A percentile compares a stretch with the other conserved stretches of the same genome.
These are phyloP conservation scores for Lippia alba DNA, from an alignment of 305 asterid genomes.

Conservation along the genomic window DNA sequence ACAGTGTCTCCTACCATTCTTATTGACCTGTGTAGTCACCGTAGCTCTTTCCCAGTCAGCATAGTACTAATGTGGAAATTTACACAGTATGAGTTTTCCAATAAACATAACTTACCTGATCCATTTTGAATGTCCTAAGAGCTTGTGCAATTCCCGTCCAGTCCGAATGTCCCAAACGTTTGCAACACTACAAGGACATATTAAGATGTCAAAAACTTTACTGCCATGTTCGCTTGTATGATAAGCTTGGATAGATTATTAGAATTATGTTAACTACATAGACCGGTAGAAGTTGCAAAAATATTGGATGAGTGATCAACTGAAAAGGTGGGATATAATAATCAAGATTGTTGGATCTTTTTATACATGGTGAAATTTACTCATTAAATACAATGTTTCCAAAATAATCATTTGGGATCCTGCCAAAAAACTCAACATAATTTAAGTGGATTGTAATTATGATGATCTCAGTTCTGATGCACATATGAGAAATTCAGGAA, in stretches of 20 bases:
- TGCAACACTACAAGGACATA: conserved; percentile 59
- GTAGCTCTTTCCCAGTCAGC: conserved; percentile 31
- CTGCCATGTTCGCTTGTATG: neutral
- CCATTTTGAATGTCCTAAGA: conserved; percentile 93
- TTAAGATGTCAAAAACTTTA: conserved; percentile 38
- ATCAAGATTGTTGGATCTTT: too few relatives aligned
- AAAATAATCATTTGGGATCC: too few relatives aligned
- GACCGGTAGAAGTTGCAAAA: too few relatives aligned
- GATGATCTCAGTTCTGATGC: too few relatives aligned
- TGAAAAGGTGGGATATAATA: too few relatives aligned
- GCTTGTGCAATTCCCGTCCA: conserved; percentile 90
- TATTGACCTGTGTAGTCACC: conserved; percentile 70
- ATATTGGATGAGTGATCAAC: too few relatives aligned
- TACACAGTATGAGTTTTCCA: neutral
- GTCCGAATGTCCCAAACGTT: conserved; percentile 96
- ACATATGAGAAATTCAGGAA: neutral
- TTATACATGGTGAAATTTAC: too few relatives aligned
- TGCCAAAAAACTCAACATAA: too few relatives aligned
- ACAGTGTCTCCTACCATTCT: conserved; percentile 96
- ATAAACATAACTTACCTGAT: conserved; percentile 61
- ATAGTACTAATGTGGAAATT: conserved; percentile 10
- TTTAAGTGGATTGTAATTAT: too few relatives aligned
- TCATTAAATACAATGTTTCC: too few relatives aligned
- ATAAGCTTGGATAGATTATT: conserved; percentile 27
- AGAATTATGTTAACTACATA: too few relatives aligned